Percentiles rank a stretch among this genome's conserved stretches.
Conservation (phyloP, 306 rosid genomes). For the Cucurbita moschata region DNA sequence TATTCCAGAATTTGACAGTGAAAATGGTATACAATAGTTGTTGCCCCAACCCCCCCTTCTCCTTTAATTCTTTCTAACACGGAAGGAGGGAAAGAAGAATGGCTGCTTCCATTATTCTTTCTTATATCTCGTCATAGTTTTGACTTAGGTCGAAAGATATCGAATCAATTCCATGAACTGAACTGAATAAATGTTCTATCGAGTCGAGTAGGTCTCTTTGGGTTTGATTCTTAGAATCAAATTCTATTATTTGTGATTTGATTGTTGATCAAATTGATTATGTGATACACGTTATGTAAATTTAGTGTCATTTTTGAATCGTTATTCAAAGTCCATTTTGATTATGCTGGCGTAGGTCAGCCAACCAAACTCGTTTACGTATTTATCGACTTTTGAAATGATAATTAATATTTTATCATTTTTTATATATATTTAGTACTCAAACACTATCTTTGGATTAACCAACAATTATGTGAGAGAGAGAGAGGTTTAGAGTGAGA, state of each 20-base stretch:
- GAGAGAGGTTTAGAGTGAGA: background rate
- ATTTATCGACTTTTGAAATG: too few species aligned
- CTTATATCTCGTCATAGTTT: background rate
- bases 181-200: background rate
- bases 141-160: background rate
- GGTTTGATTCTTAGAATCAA: constrained; percentile 1
- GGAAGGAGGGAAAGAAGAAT: background rate
- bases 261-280: background rate
- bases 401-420: too few species aligned
- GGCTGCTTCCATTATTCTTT: background rate
- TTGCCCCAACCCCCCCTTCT: background rate
- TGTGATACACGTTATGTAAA: background rate
- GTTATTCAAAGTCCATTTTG: background rate
- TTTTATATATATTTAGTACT: too few species aligned
- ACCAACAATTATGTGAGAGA: background rate
- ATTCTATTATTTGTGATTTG: background rate
- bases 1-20: constrained; percentile 1
- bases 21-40: constrained; percentile 10
- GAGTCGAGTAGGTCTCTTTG: background rate
- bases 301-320: background rate
- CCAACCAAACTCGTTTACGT: too few species aligned
- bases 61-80: background rate
- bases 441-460: too few species aligned
- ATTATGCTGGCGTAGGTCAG: background rate
- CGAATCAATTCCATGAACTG: background rate